A percentile compares a stretch with the other conserved stretches of the same genome.
phyloP scores from a whole-genome alignment of 139 green algal genomes.

The Picochlorum sp. region DNA sequence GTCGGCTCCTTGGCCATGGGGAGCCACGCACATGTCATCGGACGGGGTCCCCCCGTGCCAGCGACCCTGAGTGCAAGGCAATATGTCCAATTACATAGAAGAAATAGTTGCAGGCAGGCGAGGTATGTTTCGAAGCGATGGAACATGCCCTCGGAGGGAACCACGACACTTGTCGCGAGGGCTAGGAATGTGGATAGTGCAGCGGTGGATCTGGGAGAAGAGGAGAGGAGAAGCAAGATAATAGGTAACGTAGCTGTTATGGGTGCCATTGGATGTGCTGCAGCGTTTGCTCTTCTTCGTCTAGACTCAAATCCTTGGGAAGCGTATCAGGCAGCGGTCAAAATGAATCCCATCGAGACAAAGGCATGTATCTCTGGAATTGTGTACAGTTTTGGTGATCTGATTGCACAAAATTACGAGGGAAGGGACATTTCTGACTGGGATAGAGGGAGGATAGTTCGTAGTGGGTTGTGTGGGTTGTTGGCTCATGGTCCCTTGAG shows the following conservation, averaged over 20 bases:
- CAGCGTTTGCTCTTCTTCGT: neutral
- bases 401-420: constrained; percentile 37
- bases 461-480: constrained; percentile 21
- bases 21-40: no score
- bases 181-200: neutral
- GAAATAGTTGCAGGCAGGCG: no score
- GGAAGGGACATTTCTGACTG: constrained; percentile 12
- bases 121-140: no score
- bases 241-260: constrained; percentile 1
- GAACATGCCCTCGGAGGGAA: no score
- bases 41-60: no score
- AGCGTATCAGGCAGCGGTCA: constrained; percentile 6
- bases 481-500: constrained; percentile 30
- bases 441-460: constrained; percentile 20
- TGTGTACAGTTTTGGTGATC: constrained; percentile 32
- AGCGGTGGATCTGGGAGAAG: constrained; percentile 17
- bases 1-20: no score
- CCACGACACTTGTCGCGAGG: no score
- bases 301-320: constrained; percentile 6
- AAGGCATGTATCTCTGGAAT: constrained; percentile 25
- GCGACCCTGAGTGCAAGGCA: no score
- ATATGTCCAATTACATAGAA: no score
- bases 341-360: constrained; percentile 13
- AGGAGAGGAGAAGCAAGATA: constrained; percentile 7
- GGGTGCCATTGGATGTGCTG: neutral